These are phyloP conservation scores for Tricharina praecox DNA, from an alignment of 495 filamentous ascomycete species.

Conservation along the genomic window DNA sequence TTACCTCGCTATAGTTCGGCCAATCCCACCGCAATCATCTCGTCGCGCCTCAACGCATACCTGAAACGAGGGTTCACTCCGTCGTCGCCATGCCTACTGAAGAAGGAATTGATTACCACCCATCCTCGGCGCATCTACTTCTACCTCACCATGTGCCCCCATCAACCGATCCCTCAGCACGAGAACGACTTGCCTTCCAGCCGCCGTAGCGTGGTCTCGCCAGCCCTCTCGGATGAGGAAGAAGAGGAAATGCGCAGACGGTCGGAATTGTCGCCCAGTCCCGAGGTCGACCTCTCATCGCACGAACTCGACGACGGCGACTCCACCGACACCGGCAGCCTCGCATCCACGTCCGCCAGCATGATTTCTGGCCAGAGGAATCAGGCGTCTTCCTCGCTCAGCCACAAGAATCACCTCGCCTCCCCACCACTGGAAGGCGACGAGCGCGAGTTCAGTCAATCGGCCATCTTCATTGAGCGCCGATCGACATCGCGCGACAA, in stretches of 20 bases:
- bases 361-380: conserved; percentile 21
- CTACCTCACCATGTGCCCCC: conserved; percentile 70
- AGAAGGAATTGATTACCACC: conserved; percentile 78
- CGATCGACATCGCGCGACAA: conserved; percentile 28
- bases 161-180: conserved; percentile 65
- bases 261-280: conserved; percentile 64
- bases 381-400: conserved; percentile 11
- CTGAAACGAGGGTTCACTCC: conserved; percentile 48
- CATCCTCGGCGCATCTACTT: conserved; percentile 89
- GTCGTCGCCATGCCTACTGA: conserved; percentile 65
- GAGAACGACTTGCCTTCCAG: conserved; percentile 34
- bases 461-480: conserved; percentile 69
- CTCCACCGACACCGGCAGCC: conserved; percentile 25
- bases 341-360: conserved; percentile 14
- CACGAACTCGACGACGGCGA: conserved; percentile 69
- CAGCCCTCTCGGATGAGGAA: conserved; percentile 64
- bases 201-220: conserved; percentile 47
- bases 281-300: conserved; percentile 79
- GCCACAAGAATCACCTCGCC: conserved; percentile 18
- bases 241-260: conserved; percentile 56
- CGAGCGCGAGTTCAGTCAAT: conserved; percentile 92
- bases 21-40: conserved; percentile 87
- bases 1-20: conserved; percentile 86
- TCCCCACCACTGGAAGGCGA: conserved; percentile 87
- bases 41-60: conserved; percentile 75